Conservation (phyloP, 2,329 filamentous ascomycete species). For the Plectosphaerella cucumerina region DNA sequence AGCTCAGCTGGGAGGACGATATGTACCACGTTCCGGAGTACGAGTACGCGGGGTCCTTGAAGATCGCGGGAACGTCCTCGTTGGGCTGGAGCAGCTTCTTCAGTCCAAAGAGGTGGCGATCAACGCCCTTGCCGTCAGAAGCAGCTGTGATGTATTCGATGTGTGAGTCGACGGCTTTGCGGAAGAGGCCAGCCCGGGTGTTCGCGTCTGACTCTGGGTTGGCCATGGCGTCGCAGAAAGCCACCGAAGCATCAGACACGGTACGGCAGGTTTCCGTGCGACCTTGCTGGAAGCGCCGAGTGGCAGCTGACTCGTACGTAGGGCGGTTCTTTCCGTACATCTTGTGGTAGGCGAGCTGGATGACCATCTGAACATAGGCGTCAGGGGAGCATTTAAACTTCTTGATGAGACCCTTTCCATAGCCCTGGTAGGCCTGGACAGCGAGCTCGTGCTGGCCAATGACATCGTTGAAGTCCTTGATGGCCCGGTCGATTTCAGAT, state of each 20-base stretch:
- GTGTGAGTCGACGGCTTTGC: conserved; percentile 75
- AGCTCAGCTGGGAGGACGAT: conserved; percentile 83
- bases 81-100: conserved; percentile 83
- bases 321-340: conserved; percentile 98
- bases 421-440: conserved; percentile 94
- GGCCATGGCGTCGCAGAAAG: conserved; percentile 86
- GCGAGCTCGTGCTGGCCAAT: conserved; percentile 87
- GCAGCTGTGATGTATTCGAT: conserved; percentile 88
- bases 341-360: conserved; percentile 96
- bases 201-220: conserved; percentile 61
- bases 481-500: conserved; percentile 73
- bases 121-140: conserved; percentile 87
- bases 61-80: conserved; percentile 78
- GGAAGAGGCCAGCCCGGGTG: conserved; percentile 70
- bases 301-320: conserved; percentile 95
- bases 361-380: conserved; percentile 97
- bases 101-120: conserved; percentile 93
- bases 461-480: conserved; percentile 72
- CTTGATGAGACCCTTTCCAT: conserved; percentile 98
- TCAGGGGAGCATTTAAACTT: conserved; percentile 98
- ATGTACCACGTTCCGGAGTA: conserved; percentile 91
- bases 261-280: conserved; percentile 93
- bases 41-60: conserved; percentile 76
- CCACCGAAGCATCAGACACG: conserved; percentile 85
- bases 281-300: conserved; percentile 90